Evolutionary conservation across 805 yeast species (phyloP).

Genomic region (Barnettozyma sp.): DNA sequence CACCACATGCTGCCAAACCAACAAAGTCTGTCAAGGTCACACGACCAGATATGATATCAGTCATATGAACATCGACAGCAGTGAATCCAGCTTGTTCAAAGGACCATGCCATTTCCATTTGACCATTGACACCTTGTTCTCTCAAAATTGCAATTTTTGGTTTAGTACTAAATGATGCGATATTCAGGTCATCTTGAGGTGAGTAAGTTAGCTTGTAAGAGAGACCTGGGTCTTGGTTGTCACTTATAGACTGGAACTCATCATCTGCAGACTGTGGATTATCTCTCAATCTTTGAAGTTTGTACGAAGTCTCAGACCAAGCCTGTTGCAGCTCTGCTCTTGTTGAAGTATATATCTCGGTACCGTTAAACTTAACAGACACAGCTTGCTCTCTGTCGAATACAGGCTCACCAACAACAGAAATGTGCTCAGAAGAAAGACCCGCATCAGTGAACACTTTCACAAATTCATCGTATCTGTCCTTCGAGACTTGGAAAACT

Average conservation of each 20-base stretch:
- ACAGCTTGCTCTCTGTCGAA: slow-evolving; percentile 48
- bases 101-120: slow-evolving; percentile 97
- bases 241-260: slow-evolving; percentile 68
- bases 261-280: slow-evolving; percentile 87
- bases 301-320: slow-evolving; percentile 87
- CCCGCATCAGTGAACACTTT: slow-evolving; percentile 51
- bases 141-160: slow-evolving; percentile 95
- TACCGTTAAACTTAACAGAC: slow-evolving; percentile 40
- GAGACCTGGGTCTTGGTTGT: slow-evolving; percentile 86
- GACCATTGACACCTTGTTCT: slow-evolving; percentile 98
- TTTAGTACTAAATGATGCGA: slow-evolving; percentile 33
- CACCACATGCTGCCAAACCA: slow-evolving; percentile 98
- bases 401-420: slow-evolving; percentile 65
- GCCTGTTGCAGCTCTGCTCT: slow-evolving; percentile 70
- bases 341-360: slow-evolving; percentile 40
- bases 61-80: slow-evolving; percentile 94
- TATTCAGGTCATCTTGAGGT: slow-evolving; percentile 43
- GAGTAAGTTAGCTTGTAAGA: slow-evolving; percentile 70
- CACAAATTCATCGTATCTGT: slow-evolving; percentile 49
- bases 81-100: slow-evolving; percentile 93
- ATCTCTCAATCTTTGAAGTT: slow-evolving; percentile 87
- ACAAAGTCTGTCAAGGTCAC: slow-evolving; percentile 72
- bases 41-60: slow-evolving; percentile 73
- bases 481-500: slow-evolving; percentile 73
- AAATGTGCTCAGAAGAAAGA: slow-evolving; percentile 46